These are phyloP conservation scores for Cladophialophora exuberans DNA, from an alignment of 2,329 filamentous ascomycete genomes.

Conservation along the genomic window DNA sequence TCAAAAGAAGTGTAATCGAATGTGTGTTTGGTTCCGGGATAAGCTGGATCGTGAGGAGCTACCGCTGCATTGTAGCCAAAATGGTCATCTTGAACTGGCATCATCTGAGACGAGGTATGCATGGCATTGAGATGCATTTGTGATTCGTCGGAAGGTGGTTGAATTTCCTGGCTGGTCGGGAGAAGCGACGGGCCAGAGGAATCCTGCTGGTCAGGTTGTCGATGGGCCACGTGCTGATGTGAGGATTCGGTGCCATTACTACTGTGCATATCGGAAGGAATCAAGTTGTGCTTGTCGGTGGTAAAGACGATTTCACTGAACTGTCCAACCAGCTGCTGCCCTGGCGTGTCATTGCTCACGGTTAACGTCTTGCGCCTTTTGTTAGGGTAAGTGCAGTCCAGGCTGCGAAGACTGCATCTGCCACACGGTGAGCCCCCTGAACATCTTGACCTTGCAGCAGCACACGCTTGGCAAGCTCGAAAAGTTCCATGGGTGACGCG, in stretches of 20 bases:
- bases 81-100: constrained; percentile 12
- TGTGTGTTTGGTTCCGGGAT: constrained; percentile 23
- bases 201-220: neutral
- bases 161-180: neutral
- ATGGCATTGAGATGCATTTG: neutral
- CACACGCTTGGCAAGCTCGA: constrained; percentile 45
- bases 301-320: constrained; percentile 25
- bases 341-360: constrained; percentile 34
- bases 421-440: constrained; percentile 32
- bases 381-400: constrained; percentile 46
- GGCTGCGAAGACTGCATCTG: constrained; percentile 42
- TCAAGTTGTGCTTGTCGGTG: neutral
- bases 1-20: constrained; percentile 41
- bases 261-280: neutral
- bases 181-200: neutral
- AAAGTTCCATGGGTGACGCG: constrained; percentile 48
- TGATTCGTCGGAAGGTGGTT: neutral
- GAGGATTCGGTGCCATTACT: constrained; percentile 1
- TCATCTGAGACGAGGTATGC: neutral
- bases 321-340: constrained; percentile 17
- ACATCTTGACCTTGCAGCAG: constrained; percentile 41
- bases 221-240: neutral
- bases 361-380: constrained; percentile 38
- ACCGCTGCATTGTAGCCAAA: constrained; percentile 7
- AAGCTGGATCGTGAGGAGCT: constrained; percentile 8